Evolutionary conservation across 805 yeast species (phyloP), one percentile per base, ranked within the genome.

Genomic region (Nakazawaea molendinolei): DNA sequence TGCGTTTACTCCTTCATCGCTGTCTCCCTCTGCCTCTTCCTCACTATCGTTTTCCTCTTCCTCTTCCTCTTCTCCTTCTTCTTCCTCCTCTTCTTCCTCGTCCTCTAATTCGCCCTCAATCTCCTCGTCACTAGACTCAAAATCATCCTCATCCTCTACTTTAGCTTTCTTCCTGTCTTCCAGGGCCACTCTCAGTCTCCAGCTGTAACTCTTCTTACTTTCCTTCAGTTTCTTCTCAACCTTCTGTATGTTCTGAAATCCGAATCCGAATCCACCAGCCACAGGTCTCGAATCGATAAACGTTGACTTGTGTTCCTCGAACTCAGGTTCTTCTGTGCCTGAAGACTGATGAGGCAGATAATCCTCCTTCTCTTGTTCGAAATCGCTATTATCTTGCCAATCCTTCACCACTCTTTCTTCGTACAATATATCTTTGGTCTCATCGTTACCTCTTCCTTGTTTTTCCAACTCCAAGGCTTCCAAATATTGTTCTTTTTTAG

Each of bases 271-370:
- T 1, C 86, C 87, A 0, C 82, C 84, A 4, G 78, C 78, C 42
- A 66, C 61, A 2, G 90, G 87, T 44, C 95, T 65, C 51, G 77
- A 67, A 53, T 86, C 95, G 10, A 83, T 69, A 45, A 86, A 84
- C 3, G 68, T 51, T 2, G 69, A 59, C 5, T 46, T 40, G 2
- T 44, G 34, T 5, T 48, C 55, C 1, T 50, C 44, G 32, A 44
- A 46, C 2, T 24, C 18, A 5, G 31, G 33, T 7, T 31, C 40
- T 14, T 33, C 14, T 9, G 17, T 34, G 6, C 3, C 30, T 7
- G 25, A 34, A 3, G 39, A 44, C 23, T 41, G 40, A 12, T 47
- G 47, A 5, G 56, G 58, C n/a, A n/a, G n/a, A n/a, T n/a, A n/a
- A 39, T 47, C 47, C 23, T 51, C 45, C 7, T 46, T 48, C 21